phyloP scores from a whole-genome alignment of 2,329 filamentous ascomycete species.

The Botrytis paeoniae region DNA sequence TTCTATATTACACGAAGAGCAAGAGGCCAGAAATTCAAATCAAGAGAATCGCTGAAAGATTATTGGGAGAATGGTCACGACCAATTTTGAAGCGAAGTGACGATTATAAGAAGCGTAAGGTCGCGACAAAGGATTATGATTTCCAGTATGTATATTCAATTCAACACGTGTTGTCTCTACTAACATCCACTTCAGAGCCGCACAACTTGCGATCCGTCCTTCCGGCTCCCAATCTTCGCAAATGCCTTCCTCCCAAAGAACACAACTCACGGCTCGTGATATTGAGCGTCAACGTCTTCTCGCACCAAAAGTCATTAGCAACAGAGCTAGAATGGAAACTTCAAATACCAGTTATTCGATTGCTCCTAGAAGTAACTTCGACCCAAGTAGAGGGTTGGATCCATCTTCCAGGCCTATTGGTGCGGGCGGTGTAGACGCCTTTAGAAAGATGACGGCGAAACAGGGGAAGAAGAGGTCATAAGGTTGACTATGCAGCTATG shows the following conservation, averaged over 20 bases:
- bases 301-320: constrained; percentile 52
- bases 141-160: constrained; percentile 50
- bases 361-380: constrained; percentile 55
- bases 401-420: constrained; percentile 55
- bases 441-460: constrained; percentile 64
- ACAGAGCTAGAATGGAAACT: constrained; percentile 50
- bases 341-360: constrained; percentile 38
- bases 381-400: constrained; percentile 49
- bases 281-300: constrained; percentile 56
- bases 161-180: constrained; percentile 6
- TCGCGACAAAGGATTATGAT: constrained; percentile 62
- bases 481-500: not conserved
- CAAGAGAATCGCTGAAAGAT: constrained; percentile 87
- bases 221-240: constrained; percentile 34
- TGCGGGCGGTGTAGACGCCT: constrained; percentile 61
- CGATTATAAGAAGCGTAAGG: constrained; percentile 83
- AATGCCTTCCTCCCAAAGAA: constrained; percentile 31
- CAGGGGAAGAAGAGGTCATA: constrained; percentile 44
- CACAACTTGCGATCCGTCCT: constrained; percentile 38
- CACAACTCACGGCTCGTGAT: constrained; percentile 34
- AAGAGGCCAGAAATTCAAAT: constrained; percentile 84
- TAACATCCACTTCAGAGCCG: constrained; percentile 33
- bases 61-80: constrained; percentile 94
- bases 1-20: constrained; percentile 95
- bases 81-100: constrained; percentile 92